phyloP scores from a whole-genome alignment of 2,329 filamentous ascomycete species.

The Stachybotrys elegans region DNA sequence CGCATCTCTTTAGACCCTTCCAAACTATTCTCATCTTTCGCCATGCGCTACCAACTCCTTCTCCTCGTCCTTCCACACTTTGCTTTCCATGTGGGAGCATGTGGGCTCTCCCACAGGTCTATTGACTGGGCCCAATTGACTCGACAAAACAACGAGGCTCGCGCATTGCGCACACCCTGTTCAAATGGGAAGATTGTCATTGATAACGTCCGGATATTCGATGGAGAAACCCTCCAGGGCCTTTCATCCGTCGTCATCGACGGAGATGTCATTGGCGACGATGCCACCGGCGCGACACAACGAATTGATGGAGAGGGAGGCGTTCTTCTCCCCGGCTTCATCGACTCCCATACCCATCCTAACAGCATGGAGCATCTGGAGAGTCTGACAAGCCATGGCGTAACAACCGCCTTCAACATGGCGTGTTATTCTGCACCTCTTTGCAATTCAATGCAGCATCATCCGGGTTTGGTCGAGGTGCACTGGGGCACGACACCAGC shows the following conservation, averaged over 20 bases:
- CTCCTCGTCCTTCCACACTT: too few species aligned
- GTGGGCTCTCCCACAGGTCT: too few species aligned
- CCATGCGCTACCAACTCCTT: too few species aligned
- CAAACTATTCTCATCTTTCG: too few species aligned
- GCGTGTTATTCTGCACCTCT: conserved; percentile 6
- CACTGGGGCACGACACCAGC: not conserved
- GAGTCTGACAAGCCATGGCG: conserved; percentile 4
- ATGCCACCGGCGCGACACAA: conserved; percentile 1
- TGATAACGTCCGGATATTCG: not conserved
- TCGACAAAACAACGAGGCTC: too few species aligned
- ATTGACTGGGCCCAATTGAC: too few species aligned
- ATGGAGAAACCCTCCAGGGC: not conserved
- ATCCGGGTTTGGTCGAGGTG: not conserved
- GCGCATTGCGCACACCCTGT: too few species aligned
- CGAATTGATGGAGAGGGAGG: conserved; percentile 28
- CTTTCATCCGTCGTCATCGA: not conserved
- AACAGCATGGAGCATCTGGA: conserved; percentile 2
- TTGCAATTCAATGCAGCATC: not conserved
- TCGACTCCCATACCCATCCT: conserved; percentile 10
- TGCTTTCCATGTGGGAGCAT: too few species aligned
- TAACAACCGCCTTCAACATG: conserved; percentile 11
- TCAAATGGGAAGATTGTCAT: not conserved
- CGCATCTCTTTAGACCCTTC: too few species aligned
- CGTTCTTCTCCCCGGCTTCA: conserved; percentile 10
- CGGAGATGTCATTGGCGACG: not conserved